Conservation (phyloP, 2,329 filamentous ascomycete genomes). For the Alternaria brassicicola region DNA sequence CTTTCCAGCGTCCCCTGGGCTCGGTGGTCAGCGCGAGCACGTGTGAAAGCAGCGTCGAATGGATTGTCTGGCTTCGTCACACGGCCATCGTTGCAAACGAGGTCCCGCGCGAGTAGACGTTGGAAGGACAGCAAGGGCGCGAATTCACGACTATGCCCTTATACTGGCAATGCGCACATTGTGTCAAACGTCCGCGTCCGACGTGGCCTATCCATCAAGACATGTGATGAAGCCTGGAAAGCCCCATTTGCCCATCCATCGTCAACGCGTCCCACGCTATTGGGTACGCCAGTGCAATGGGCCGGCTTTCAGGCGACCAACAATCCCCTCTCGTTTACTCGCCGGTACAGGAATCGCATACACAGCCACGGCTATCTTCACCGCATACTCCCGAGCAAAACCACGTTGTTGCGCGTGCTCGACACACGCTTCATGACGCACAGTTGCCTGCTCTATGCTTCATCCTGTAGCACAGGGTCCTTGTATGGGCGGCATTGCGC, state of each 20-base stretch:
- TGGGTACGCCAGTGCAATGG: not conserved
- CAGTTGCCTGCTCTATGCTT: constrained; percentile 3
- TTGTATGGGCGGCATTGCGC: constrained; percentile 12
- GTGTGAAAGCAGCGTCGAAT: constrained; percentile 10
- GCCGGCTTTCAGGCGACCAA: constrained; percentile 9
- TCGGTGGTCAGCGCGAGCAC: constrained; percentile 15
- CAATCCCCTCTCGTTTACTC: constrained; percentile 10
- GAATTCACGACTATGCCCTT: not conserved
- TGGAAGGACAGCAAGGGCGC: not conserved
- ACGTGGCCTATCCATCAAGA: not conserved
- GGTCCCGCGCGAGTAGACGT: not conserved
- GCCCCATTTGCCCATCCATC: not conserved
- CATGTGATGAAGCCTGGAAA: not conserved
- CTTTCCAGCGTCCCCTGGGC: not conserved
- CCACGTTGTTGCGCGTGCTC: constrained; percentile 22
- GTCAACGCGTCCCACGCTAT: not conserved
- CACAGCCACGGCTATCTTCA: constrained; percentile 28
- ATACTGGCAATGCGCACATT: not conserved
- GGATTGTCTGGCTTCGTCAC: not conserved
- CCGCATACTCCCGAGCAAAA: constrained; percentile 15
- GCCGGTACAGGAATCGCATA: constrained; percentile 1
- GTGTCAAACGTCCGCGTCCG: not conserved
- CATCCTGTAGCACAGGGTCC: constrained; percentile 7
- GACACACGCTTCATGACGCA: constrained; percentile 28
- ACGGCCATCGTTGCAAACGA: not conserved